Evolutionary conservation across 2,329 filamentous ascomycete species (phyloP), one percentile per base, ranked within the genome.

Genomic region (Neophaeococcomyces mojaviensis): DNA sequence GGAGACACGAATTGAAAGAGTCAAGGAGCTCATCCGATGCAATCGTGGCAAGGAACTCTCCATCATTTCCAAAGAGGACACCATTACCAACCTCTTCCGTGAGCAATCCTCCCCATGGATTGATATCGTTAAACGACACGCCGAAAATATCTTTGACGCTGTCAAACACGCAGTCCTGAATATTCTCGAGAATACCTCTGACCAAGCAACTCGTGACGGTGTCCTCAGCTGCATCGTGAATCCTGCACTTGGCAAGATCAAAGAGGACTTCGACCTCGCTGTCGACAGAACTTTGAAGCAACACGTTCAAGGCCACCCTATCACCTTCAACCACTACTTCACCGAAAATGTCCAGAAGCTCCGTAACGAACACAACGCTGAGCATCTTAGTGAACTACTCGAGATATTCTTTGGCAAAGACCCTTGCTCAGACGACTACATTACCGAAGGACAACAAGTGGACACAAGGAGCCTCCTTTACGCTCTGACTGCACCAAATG

Each of bases 221-320:
- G 13, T 44, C 10, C 19, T 36, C 16, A 34, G 16, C 9, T 34
- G 13, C 6, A 43, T 43, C 15, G 3, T 43, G n/a, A 43, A 43
- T 13, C 28, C 28, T 8, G 26, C 28, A 12, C 1, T 48, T 2
- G 13, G 39, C 10, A 39, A 52, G 4, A 49, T 51, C 15, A 44
- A 51, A 2, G 24, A 42, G 3, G 56, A 59, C 39, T 35, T 67
- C 3, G 22, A 59, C 9, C 52, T 49, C 3, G 49, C 56, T 1
- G 64, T 61, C 1, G 43, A 48, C 0, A 67, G 73, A 41, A 55
- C 82, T 2, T 57, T 81, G 0, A 55, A 59, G 9, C 71, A 63
- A 4, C 66, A 74, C 59, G 71, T 64, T 49, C 58, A 59, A 7
- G 55, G 61, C 0, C 61, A 63, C 47, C 58, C 61, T 0, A 58